A percentile compares a stretch with the other conserved stretches of the same genome.
Conservation (phyloP, 73 alveolate species). For the Paramecium sonneborni region DNA sequence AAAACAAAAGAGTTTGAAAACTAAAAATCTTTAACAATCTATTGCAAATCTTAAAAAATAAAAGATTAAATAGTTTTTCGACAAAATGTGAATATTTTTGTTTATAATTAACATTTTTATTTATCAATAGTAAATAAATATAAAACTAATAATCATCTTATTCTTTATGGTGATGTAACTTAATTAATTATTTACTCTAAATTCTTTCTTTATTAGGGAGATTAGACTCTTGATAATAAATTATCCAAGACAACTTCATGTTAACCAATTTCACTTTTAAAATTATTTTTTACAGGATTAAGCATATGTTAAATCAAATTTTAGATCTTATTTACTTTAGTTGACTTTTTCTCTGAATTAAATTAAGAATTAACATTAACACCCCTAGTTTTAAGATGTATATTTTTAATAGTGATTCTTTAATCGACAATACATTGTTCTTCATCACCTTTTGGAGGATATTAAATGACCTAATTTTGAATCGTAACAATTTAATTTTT, state of each 20-base stretch:
- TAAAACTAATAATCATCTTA: not conserved
- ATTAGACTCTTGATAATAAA: not conserved
- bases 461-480: not conserved
- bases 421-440: not conserved
- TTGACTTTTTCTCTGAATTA: not conserved
- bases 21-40: not conserved
- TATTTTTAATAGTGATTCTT: not conserved
- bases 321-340: slow-evolving; percentile 22
- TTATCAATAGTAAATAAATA: not conserved
- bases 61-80: not conserved
- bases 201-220: not conserved
- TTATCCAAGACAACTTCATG: slow-evolving; percentile 8
- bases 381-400: not conserved
- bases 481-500: not conserved
- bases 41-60: not conserved
- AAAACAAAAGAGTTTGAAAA: not conserved
- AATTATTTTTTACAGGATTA: not conserved
- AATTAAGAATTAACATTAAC: not conserved
- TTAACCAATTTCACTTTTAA: not conserved
- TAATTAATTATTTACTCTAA: slow-evolving; percentile 35
- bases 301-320: slow-evolving; percentile 34
- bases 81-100: not conserved
- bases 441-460: not conserved
- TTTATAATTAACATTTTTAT: not conserved
- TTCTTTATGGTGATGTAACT: slow-evolving; percentile 43